Evolutionary conservation across 768 basidiomycete species (phyloP).

Genomic region (Coprinopsis sp.): DNA sequence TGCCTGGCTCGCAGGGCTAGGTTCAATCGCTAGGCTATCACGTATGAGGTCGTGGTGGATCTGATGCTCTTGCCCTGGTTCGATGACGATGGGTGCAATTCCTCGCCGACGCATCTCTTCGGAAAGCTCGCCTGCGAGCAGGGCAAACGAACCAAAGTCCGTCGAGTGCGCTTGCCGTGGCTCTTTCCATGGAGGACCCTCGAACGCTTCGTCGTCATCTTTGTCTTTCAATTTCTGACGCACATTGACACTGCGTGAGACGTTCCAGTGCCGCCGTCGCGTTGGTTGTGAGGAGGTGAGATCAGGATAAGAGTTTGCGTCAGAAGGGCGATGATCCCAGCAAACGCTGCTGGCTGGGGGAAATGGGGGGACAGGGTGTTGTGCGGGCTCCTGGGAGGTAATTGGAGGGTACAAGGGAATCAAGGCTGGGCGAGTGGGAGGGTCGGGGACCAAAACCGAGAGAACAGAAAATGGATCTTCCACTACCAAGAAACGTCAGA

Average conservation of each 20-base stretch:
- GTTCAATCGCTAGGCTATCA: constrained; percentile 34
- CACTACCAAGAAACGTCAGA: constrained; percentile 38
- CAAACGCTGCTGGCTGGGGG: constrained; percentile 24
- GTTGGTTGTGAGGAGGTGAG: constrained; percentile 14
- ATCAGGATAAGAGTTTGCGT: constrained; percentile 16
- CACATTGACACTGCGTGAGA: constrained; percentile 45
- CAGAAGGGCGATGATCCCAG: constrained; percentile 19
- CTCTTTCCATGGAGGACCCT: constrained; percentile 39
- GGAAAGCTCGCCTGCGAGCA: constrained; percentile 43
- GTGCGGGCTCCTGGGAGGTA: constrained; percentile 9
- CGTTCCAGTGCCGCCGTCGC: constrained; percentile 56
- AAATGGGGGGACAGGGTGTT: constrained; percentile 10
- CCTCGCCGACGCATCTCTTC: constrained; percentile 38
- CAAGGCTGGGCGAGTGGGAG: constrained; percentile 49
- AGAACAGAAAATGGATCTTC: constrained; percentile 75
- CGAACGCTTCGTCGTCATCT: constrained; percentile 43
- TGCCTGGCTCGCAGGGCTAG: constrained; percentile 11
- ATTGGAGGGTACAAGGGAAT: constrained; percentile 51
- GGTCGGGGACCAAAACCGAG: constrained; percentile 57
- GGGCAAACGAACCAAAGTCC: constrained; percentile 62
- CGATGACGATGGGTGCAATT: constrained; percentile 14
- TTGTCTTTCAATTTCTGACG: constrained; percentile 49
- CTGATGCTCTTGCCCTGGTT: constrained; percentile 29
- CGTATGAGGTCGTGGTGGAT: constrained; percentile 29
- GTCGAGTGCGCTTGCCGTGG: constrained; percentile 49